Base-by-base conservation (phyloP, 2,329 filamentous ascomycete species). In the Bertia moriformis region DNA sequence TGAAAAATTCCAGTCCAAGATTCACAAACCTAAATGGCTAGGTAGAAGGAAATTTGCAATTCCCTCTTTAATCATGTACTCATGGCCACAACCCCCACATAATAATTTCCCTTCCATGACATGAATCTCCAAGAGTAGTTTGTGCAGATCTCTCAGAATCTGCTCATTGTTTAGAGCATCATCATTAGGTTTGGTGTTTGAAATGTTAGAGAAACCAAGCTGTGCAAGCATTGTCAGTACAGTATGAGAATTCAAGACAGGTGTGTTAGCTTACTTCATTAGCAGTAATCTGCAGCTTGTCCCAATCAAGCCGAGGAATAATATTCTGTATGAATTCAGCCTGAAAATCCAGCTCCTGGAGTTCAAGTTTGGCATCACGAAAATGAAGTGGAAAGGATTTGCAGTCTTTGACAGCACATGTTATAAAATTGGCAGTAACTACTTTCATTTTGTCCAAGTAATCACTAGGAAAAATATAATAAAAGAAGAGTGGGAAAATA, bases 1-100 rank as follows among this genome's bases (percentile, higher is more conserved):
- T n/a, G n/a, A n/a, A n/a, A n/a, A n/a, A n/a, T n/a, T n/a, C n/a
- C n/a, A n/a, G n/a, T n/a, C n/a, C n/a, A n/a, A n/a, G n/a, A n/a
- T n/a, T n/a, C n/a, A n/a, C n/a, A n/a, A n/a, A 64, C n/a, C 55
- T 63, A 19, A 63, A 61, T 41, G 51, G 48, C 20, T 62, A 66
- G 22, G 67, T 66, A 12, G 73, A 76, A 39, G 70, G 73, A 40
- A 73, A 76, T 46, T 70, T 73, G 18, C 64, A n/a, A 27, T 27
- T 7, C 22, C 22, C n/a, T 27, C 22, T 27, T 27, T 27, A n/a
- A 27, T 27, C 22, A n/a, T n/a, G 22, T 27, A 27, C n/a, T 27
- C 7, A 27, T 27, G 22, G n/a, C 22, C 22, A n/a, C 22, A 27
- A n/a, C n/a, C n/a, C 22, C 22, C 22, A n/a, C 22, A 27, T n/a